These are phyloP conservation scores for Pyrus communis DNA, from an alignment of 306 rosid species.

Conservation along the genomic window DNA sequence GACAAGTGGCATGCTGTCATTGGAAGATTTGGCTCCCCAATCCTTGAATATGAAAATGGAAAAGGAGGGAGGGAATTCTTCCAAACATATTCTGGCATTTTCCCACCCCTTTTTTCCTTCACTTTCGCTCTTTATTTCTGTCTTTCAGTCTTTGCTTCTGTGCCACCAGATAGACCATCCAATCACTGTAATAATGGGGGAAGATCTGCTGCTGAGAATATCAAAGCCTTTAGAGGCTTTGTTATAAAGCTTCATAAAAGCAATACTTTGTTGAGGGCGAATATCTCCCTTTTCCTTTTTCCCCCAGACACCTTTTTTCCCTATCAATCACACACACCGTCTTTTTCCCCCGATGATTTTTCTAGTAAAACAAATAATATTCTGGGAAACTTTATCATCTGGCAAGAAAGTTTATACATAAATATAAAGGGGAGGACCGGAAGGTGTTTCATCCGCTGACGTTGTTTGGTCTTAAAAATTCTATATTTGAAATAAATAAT, in stretches of 20 bases:
- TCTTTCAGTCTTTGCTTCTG: constrained; percentile 27
- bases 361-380: constrained; percentile 3
- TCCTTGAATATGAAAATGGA: not conserved
- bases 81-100: constrained; percentile 45
- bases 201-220: constrained; percentile 52
- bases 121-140: not conserved
- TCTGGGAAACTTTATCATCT: constrained; percentile 22
- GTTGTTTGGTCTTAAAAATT: not conserved
- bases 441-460: not conserved
- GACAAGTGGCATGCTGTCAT: constrained; percentile 15
- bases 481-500: not conserved
- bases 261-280: constrained; percentile 40
- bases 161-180: constrained; percentile 49
- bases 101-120: not conserved
- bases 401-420: not conserved
- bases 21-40: constrained; percentile 1
- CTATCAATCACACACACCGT: constrained; percentile 6
- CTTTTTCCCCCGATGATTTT: not conserved
- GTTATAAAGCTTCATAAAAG: constrained; percentile 24
- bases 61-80: constrained; percentile 24
- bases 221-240: constrained; percentile 35
- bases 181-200: constrained; percentile 49
- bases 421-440: not conserved
- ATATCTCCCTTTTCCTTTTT: constrained; percentile 33
- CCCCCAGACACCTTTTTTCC: not conserved